phyloP scores from a whole-genome alignment of 2,329 filamentous ascomycete species.

The Colletotrichum sp. region DNA sequence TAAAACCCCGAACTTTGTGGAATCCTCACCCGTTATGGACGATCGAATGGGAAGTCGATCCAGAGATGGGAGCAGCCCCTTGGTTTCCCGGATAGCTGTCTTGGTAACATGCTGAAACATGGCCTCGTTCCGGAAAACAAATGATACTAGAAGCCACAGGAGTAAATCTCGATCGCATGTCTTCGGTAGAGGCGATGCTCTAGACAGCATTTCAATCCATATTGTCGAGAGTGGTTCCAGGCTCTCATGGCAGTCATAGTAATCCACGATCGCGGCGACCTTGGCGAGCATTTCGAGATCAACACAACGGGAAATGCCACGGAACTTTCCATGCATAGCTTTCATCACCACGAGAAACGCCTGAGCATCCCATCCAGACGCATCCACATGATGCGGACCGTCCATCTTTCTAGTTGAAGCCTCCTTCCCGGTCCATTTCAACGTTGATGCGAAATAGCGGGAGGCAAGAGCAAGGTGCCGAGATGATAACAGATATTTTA shows the following conservation, averaged over 20 bases:
- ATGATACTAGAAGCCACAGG: constrained; percentile 20
- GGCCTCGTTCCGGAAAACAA: constrained; percentile 9
- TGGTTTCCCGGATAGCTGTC: not conserved
- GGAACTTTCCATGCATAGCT: constrained; percentile 29
- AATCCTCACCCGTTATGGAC: not conserved
- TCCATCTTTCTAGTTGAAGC: not conserved
- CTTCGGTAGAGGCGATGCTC: not conserved
- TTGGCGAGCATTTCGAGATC: constrained; percentile 28
- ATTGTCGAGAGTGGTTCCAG: constrained; percentile 12
- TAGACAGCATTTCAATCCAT: constrained; percentile 17
- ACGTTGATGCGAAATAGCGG: constrained; percentile 4
- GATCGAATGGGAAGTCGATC: not conserved
- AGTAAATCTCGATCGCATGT: not conserved
- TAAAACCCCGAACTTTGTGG: not conserved
- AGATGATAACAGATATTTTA: not conserved
- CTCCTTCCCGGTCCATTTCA: constrained; percentile 21
- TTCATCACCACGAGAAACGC: constrained; percentile 32
- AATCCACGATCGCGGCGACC: constrained; percentile 32
- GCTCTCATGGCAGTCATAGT: constrained; percentile 31
- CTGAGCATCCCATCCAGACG: constrained; percentile 29
- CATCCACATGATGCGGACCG: not conserved
- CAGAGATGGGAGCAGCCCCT: not conserved
- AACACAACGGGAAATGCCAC: constrained; percentile 24
- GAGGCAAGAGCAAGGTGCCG: constrained; percentile 23
- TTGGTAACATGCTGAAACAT: constrained; percentile 5